Base-by-base conservation (phyloP, 2,329 filamentous ascomycete species). In the Penicillium sp. region DNA sequence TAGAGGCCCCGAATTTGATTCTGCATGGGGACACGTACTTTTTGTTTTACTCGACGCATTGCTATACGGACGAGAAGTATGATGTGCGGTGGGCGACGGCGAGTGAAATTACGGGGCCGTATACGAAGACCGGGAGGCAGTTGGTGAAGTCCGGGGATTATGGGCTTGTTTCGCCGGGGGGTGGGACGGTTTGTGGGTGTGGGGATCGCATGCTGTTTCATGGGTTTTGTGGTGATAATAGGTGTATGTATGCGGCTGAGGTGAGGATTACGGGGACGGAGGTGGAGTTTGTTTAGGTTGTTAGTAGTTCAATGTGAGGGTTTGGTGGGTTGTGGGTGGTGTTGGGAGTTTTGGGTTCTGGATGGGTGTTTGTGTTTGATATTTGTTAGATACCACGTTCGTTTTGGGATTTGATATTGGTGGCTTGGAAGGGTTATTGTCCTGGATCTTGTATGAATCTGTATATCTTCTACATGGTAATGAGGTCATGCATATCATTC, bases 11-110 rank as follows among this genome's bases (percentile, higher is more conserved):
- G 0, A 73, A 72, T 48, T 57, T 84, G 19, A 65, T 79, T 13
- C 52, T 65, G 10, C 68, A 69, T 3, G 59, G 56, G 0, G 70
- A 72, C n/a, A 69, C 71, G 13, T 84, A 84, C 60, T 72, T 81
- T 44, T 67, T 85, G 38, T 83, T 84, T 63, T 85, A 78, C 66
- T 81, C 77, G 58, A 78, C 76, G 35, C 77, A 82, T 48, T 82
- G 80, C 65, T 84, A 72, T 64, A 73, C 73, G 1, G 72, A 75
- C 24, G 63, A 73, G 3, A 60, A 61, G 32, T 84, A 84, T 64
- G 77, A 82, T 57, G 72, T 82, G n/a, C 75, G 76, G 46, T 84
- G 80, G 59, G 81, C 81, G 2, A 77, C 76, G 8, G 69, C 75
- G 6, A 54, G 55, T 12, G 58, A 56, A 15, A 57, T 72, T 21